Base-by-base conservation (phyloP, 2,329 filamentous ascomycete species). In the Kalaharituber pfeilii region DNA sequence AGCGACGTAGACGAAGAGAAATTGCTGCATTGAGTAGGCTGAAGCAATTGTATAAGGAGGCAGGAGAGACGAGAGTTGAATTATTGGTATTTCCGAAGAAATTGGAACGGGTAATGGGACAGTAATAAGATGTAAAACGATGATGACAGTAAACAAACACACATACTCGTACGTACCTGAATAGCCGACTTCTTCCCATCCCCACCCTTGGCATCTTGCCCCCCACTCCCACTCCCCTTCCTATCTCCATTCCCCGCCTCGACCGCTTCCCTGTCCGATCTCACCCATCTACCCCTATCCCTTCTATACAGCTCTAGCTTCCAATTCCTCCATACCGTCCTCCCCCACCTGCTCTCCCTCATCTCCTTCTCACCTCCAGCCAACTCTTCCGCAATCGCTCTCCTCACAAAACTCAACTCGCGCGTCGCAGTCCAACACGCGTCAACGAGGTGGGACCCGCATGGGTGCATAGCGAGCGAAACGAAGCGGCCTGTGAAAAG, bases 321-420 rank as follows among this genome's bases (percentile, higher is more conserved):
- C 81, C 82, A 86, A 63, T 84, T 85, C 59, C 78, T 73, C 80
- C 81, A 84, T 9, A 85, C 80, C 2, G 78, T 79, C 29, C 81
- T 71, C 1, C 82, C 82, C 22, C 78, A 73, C 30, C 74, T 76
- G 1, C 76, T 80, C 13, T 20, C 47, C n/a, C 81, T 73, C 18
- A 85, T 66, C 0, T 69, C 63, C n/a, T 70, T 66, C 64, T 84
- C 81, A 54, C 77, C 73, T 53, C 74, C 70, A 0, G 73, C 69
- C 8, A 86, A 70, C 60, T 82, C 77, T 59, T 78, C 72, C 1
- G 80, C 80, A 56, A 85, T 75, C 44, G 78, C 73, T 66, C 85
- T 80, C 54, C 81, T 77, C 56, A 84, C 76, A 62, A 81, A 81
- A 53, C 78, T 78, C 3, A 82, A 70, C 20, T 78, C 77, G 54